A percentile compares a stretch with the other conserved stretches of the same genome.
Conservation (phyloP, 1,284 basidiomycete species). For the Ceratobasidium sp. region DNA sequence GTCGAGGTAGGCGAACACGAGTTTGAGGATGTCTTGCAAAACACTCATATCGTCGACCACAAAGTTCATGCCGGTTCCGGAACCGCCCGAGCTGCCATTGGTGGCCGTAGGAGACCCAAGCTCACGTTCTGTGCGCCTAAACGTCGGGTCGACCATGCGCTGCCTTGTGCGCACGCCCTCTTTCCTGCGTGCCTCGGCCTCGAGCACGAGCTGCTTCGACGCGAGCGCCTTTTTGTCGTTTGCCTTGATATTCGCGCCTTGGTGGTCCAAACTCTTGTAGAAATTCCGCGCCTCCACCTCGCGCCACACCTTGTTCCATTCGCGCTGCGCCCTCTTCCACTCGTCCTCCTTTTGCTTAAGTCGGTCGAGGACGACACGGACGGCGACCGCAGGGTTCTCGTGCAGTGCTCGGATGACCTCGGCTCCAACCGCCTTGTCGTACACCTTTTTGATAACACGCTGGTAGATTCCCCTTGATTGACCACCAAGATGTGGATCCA, state of each 20-base stretch:
- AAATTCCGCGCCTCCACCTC: constrained; percentile 98
- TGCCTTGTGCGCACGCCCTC: constrained; percentile 82
- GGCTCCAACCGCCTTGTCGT: constrained; percentile 82
- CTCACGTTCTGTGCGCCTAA: constrained; percentile 59
- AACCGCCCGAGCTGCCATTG: neutral
- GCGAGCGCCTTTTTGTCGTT: constrained; percentile 98
- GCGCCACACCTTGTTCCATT: constrained; percentile 98
- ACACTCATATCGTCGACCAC: constrained; percentile 81
- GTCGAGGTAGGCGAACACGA: constrained; percentile 92
- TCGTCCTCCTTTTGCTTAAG: constrained; percentile 98
- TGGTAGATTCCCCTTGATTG: constrained; percentile 91
- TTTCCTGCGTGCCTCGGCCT: constrained; percentile 85
- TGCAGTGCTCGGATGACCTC: constrained; percentile 94
- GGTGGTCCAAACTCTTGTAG: constrained; percentile 97
- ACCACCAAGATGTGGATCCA: constrained; percentile 92
- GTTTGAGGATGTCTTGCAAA: constrained; percentile 88
- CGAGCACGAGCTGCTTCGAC: constrained; percentile 87
- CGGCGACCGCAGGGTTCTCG: constrained; percentile 89
- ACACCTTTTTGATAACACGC: constrained; percentile 94
- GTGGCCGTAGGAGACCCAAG: neutral
- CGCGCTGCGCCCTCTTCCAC: constrained; percentile 94
- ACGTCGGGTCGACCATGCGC: constrained; percentile 76
- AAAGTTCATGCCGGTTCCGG: constrained; percentile 18
- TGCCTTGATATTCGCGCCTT: constrained; percentile 93
- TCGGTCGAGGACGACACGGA: constrained; percentile 92